phyloP scores from a whole-genome alignment of 2,329 filamentous ascomycete species.

The Didymella segeticola region DNA sequence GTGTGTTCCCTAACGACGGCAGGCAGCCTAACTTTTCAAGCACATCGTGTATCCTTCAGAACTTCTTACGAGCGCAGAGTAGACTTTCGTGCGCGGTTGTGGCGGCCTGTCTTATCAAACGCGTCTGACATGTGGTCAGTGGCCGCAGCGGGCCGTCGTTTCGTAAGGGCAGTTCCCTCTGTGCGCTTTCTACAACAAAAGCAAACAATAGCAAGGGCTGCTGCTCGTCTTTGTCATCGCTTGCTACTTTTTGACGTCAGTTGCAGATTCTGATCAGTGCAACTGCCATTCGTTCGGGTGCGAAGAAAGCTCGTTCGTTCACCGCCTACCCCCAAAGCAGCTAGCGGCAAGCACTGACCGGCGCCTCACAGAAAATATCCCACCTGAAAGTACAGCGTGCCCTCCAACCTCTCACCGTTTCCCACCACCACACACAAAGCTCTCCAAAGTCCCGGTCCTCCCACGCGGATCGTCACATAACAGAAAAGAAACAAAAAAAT shows the following conservation, averaged over 20 bases:
- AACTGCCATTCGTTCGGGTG: slow-evolving; percentile 16
- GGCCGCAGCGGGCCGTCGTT: slow-evolving; percentile 3
- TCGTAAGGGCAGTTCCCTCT: slow-evolving; percentile 7
- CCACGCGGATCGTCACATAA: slow-evolving; percentile 42
- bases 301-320: slow-evolving; percentile 20
- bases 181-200: not conserved
- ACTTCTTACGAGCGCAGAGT: too few relatives aligned
- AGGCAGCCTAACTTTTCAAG: too few relatives aligned
- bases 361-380: slow-evolving; percentile 21
- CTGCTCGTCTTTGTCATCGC: not conserved
- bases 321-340: slow-evolving; percentile 22
- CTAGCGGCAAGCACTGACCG: slow-evolving; percentile 20
- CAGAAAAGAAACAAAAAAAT: slow-evolving; percentile 51
- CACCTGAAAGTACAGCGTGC: slow-evolving; percentile 16
- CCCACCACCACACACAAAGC: slow-evolving; percentile 29
- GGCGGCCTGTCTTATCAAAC: slow-evolving; percentile 6
- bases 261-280: slow-evolving; percentile 9
- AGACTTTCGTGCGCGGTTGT: not conserved
- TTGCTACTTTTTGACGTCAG: slow-evolving; percentile 4
- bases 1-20: not conserved
- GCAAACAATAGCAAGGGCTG: not conserved
- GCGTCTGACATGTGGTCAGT: slow-evolving; percentile 6
- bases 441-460: slow-evolving; percentile 42
- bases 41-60: too few relatives aligned
- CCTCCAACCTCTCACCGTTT: slow-evolving; percentile 19